Evolutionary conservation across 768 basidiomycete genomes (phyloP).

Genomic region (Panus rudis): DNA sequence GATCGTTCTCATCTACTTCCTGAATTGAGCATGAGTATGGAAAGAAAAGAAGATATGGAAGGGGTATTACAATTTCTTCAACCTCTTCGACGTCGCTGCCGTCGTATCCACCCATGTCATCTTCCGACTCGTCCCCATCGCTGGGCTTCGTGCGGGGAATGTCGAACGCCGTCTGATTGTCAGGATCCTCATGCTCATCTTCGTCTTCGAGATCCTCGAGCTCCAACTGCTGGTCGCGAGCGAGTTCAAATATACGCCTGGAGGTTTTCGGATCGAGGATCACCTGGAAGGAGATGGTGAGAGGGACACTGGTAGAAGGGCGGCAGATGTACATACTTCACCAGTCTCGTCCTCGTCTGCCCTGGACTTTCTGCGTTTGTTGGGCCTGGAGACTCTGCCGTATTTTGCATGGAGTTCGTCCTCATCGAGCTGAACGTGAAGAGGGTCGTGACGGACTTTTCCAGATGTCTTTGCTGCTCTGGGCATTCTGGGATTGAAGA

Average conservation of each 20-base stretch:
- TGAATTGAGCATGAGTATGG: slow-evolving; percentile 22
- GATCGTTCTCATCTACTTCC: slow-evolving; percentile 89
- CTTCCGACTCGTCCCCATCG: slow-evolving; percentile 24
- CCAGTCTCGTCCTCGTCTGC: slow-evolving; percentile 45
- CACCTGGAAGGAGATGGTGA: slow-evolving; percentile 33
- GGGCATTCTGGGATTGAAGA: slow-evolving; percentile 44
- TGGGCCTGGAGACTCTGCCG: slow-evolving; percentile 68
- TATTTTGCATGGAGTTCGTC: slow-evolving; percentile 76
- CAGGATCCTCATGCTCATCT: slow-evolving; percentile 38
- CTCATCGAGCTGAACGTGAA: slow-evolving; percentile 75
- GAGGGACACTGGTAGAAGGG: slow-evolving; percentile 2
- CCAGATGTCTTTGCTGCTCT: slow-evolving; percentile 43
- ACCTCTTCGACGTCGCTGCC: slow-evolving; percentile 53
- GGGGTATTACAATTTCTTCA: slow-evolving; percentile 41
- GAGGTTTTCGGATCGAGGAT: slow-evolving; percentile 79
- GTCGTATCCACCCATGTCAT: slow-evolving; percentile 23
- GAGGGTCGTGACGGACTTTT: slow-evolving; percentile 77
- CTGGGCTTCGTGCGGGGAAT: slow-evolving; percentile 22
- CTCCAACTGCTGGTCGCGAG: slow-evolving; percentile 89
- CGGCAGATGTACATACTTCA: slow-evolving; percentile 28
- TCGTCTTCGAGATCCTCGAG: slow-evolving; percentile 59
- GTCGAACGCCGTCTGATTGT: slow-evolving; percentile 25
- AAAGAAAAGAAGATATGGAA: neutral
- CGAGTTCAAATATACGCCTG: slow-evolving; percentile 84
- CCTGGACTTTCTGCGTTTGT: slow-evolving; percentile 62